Percentiles rank a stretch among this genome's conserved stretches.
These are phyloP conservation scores for Cladobotryum protrusum DNA, from an alignment of 2,329 filamentous ascomycete species.

Conservation along the genomic window DNA sequence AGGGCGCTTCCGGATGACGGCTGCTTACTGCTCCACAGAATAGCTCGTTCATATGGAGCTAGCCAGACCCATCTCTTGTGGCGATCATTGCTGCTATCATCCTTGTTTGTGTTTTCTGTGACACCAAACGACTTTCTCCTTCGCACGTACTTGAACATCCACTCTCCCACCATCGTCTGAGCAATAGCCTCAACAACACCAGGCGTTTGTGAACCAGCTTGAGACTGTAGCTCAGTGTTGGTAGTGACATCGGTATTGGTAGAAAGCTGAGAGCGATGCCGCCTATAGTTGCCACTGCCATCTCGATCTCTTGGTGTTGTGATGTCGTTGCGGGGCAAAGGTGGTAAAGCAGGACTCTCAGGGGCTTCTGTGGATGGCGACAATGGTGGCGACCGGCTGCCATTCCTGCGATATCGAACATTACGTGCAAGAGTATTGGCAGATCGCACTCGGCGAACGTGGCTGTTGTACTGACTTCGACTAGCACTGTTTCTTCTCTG, in stretches of 20 bases:
- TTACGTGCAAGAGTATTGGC: slow-evolving; percentile 63
- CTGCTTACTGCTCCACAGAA: slow-evolving; percentile 98
- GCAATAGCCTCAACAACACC: slow-evolving; percentile 94
- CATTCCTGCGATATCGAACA: slow-evolving; percentile 42
- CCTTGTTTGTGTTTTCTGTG: slow-evolving; percentile 57
- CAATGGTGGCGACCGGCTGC: slow-evolving; percentile 57
- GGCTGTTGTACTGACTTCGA: slow-evolving; percentile 50
- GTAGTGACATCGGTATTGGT: slow-evolving; percentile 51
- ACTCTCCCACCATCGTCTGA: slow-evolving; percentile 96
- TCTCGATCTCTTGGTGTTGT: slow-evolving; percentile 50
- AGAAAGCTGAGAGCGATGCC: slow-evolving; percentile 53
- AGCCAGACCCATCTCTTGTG: slow-evolving; percentile 99
- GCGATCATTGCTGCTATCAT: slow-evolving; percentile 68
- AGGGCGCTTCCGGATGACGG: slow-evolving; percentile 80
- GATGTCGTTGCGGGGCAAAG: slow-evolving; percentile 67
- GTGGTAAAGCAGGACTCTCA: slow-evolving; percentile 66
- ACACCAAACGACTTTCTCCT: slow-evolving; percentile 88
- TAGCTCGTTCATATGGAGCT: slow-evolving; percentile 88
- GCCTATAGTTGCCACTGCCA: slow-evolving; percentile 35
- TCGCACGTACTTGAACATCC: slow-evolving; percentile 89
- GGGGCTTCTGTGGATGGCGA: slow-evolving; percentile 61
- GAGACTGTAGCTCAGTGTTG: slow-evolving; percentile 35
- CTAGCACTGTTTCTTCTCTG: slow-evolving; percentile 45
- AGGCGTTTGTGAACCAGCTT: slow-evolving; percentile 59
- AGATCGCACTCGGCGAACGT: slow-evolving; percentile 78